Evolutionary conservation across 805 yeast species (phyloP), one percentile per base, ranked within the genome.

Genomic region (Yarrowia sp.): DNA sequence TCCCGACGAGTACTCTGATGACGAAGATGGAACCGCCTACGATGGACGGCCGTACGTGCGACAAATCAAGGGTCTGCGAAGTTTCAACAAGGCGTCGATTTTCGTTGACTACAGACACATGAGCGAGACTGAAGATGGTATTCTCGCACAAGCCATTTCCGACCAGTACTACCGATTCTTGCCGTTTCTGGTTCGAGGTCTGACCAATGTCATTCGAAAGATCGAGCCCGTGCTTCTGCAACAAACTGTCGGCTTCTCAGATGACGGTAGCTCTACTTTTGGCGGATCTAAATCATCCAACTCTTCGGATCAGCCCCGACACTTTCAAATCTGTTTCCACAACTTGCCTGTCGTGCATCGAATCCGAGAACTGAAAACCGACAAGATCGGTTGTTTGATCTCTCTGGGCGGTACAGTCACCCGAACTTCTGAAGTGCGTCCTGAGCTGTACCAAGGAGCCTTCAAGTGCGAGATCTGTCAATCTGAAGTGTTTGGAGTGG

Each of bases 401-500:
- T 81, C 93, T 9, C 89, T 93, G 38, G 86, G 93, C 8, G 99
- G 98, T 65, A 95, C 99, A 0, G 97, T 95, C 4, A 93, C 98
- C 0, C 84, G 98, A 74, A 91, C 98, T 0, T 88, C 96, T 22
- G 98, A 95, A 77, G 98, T 95, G 11, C 84, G 98, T 66, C 99
- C 99, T 0, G 99, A 95, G 76, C 81, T 95, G 67, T 90, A 81
- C 79, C 85, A 83, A 66, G 99, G 91, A 13, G 83, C 92, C 32
- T 95, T 95, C 75, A 85, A 90, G 1, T 95, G 99, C 79, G 96
- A 90, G 71, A 79, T 85, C 73, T 95, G 99, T 76, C 83, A 89
- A 60, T 89, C 97, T 0, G 79, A 88, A 1, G 87, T 92, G 15
- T 93, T 89, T 70, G 92, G 91, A 67, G 89, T 95, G 18, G 98